Evolutionary conservation across 768 basidiomycete genomes (phyloP).

Genomic region (button mushroom (Agaricus bisporus)): DNA sequence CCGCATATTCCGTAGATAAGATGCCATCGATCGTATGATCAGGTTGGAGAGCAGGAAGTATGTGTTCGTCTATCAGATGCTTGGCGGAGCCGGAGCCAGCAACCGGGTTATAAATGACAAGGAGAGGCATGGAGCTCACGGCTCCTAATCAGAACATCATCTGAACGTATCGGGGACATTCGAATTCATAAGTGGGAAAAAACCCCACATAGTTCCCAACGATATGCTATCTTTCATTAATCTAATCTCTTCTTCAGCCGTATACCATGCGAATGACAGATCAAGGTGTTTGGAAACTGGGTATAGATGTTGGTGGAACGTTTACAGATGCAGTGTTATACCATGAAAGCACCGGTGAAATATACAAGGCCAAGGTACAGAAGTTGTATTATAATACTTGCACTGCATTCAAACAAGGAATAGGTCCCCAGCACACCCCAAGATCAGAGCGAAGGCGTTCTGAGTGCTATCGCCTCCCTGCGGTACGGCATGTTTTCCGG

Average conservation of each 20-base stretch:
- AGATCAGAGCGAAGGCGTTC: conserved; percentile 23
- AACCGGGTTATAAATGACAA: conserved; percentile 73
- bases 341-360: conserved; percentile 17
- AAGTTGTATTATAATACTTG: neutral
- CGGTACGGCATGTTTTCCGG: conserved; percentile 3
- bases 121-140: conserved; percentile 33
- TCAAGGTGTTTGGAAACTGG: conserved; percentile 17
- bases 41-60: conserved; percentile 53
- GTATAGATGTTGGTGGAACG: conserved; percentile 22
- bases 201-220: too few species aligned
- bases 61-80: conserved; percentile 49
- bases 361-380: conserved; percentile 20
- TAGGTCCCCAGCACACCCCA: conserved; percentile 20
- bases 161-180: too few species aligned
- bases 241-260: neutral
- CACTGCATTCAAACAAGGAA: neutral
- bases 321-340: conserved; percentile 21
- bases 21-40: conserved; percentile 34
- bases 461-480: conserved; percentile 17
- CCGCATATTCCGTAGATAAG: conserved; percentile 41
- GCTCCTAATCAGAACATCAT: neutral
- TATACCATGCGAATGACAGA: neutral
- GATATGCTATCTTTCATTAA: neutral
- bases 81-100: conserved; percentile 56
- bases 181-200: too few species aligned